phyloP scores from a whole-genome alignment of 495 filamentous ascomycete species.

The Platismatia glauca region DNA sequence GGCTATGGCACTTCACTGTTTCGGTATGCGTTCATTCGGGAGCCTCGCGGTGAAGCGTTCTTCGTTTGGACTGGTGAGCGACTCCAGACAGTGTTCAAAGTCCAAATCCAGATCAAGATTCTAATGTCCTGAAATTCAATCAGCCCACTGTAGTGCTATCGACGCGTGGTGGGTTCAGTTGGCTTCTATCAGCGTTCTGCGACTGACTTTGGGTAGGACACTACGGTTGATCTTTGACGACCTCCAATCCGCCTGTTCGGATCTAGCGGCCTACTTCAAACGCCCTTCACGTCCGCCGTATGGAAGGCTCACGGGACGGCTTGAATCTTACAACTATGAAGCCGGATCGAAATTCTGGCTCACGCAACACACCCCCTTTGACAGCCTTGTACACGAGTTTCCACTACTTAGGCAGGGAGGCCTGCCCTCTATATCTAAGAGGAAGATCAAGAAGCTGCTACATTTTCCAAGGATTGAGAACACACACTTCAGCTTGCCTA shows the following conservation, averaged over 20 bases:
- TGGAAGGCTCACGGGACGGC: background rate
- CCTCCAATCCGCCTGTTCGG: background rate
- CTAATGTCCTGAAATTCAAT: background rate
- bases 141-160: background rate
- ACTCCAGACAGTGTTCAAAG: background rate
- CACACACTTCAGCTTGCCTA: background rate
- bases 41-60: background rate
- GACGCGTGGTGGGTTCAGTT: background rate
- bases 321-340: background rate
- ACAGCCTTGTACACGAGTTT: background rate
- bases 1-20: background rate
- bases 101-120: background rate
- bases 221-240: conserved; percentile 1
- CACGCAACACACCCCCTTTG: background rate
- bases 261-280: background rate
- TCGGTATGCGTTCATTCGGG: conserved; percentile 1
- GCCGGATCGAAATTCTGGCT: background rate
- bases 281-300: background rate
- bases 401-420: background rate
- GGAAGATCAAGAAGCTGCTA: background rate
- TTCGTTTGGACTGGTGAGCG: conserved; percentile 9
- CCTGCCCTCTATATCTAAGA: background rate
- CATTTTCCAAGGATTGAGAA: background rate
- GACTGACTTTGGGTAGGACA: background rate
- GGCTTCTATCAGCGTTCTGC: background rate